phyloP scores from a whole-genome alignment of 352 stramenopile genomes.

The Salisapilia sapeloensis region DNA sequence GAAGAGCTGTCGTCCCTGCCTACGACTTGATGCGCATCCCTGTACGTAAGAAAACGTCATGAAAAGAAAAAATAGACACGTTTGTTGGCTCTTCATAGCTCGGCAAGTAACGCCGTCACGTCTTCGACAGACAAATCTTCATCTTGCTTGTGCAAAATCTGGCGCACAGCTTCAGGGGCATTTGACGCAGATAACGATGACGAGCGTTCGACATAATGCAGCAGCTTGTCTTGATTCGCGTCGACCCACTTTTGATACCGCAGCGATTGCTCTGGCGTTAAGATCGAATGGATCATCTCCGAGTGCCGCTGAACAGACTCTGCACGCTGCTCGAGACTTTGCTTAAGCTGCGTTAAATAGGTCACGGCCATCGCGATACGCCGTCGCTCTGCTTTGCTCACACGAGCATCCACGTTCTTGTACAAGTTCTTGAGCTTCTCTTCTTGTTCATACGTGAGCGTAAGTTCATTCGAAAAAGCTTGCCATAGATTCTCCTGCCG shows the following conservation, averaged over 20 bases:
- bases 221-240: constrained; percentile 52
- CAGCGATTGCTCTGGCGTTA: constrained; percentile 71
- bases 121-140: constrained; percentile 78
- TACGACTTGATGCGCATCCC: constrained; percentile 70
- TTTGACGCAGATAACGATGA: constrained; percentile 25
- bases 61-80: too few relatives aligned
- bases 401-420: constrained; percentile 24
- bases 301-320: constrained; percentile 63
- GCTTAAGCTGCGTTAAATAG: constrained; percentile 81
- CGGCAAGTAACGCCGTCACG: constrained; percentile 52
- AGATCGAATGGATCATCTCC: constrained; percentile 68
- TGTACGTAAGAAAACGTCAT: too few relatives aligned
- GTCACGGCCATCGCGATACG: constrained; percentile 71
- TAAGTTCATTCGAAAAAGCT: constrained; percentile 53
- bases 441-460: constrained; percentile 79
- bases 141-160: constrained; percentile 70
- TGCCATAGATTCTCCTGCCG: constrained; percentile 78
- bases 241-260: constrained; percentile 74
- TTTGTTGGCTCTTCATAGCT: constrained; percentile 18
- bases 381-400: constrained; percentile 60
- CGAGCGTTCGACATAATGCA: constrained; percentile 46
- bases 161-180: constrained; percentile 41
- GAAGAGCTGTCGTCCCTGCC: constrained; percentile 41
- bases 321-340: constrained; percentile 62
- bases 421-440: constrained; percentile 81